Evolutionary conservation across 306 rosid species (phyloP).

Genomic region (Ziziphus jujuba): DNA sequence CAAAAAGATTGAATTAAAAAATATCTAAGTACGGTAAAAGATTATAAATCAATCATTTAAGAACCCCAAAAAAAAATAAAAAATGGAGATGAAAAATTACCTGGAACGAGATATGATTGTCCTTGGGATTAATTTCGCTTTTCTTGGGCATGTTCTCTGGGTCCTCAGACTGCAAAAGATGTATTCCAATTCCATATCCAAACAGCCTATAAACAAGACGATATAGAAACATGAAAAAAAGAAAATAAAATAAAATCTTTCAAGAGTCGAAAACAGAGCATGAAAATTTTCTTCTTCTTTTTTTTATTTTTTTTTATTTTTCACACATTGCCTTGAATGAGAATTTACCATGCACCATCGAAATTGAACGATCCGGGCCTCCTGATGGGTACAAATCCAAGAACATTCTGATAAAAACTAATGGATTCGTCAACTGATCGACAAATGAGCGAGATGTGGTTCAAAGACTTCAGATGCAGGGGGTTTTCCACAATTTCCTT

Average conservation of each 20-base stretch:
- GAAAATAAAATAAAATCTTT: not conserved
- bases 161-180: slow-evolving; percentile 66
- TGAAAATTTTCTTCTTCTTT: too few species aligned
- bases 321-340: not conserved
- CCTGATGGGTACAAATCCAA: slow-evolving; percentile 78
- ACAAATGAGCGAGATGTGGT: slow-evolving; percentile 82
- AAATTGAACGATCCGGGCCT: slow-evolving; percentile 90
- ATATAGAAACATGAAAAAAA: not conserved
- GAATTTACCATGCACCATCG: slow-evolving; percentile 81
- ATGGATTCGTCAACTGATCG: slow-evolving; percentile 61
- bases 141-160: slow-evolving; percentile 54
- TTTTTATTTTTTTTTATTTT: not conserved
- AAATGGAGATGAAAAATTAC: slow-evolving; percentile 16
- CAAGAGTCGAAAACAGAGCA: too few species aligned
- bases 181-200: slow-evolving; percentile 87
- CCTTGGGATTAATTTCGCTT: slow-evolving; percentile 80
- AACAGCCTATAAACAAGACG: slow-evolving; percentile 52
- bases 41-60: too few species aligned
- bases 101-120: slow-evolving; percentile 92
- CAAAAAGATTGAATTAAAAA: too few species aligned
- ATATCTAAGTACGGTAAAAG: too few species aligned
- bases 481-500: slow-evolving; percentile 76
- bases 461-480: slow-evolving; percentile 74
- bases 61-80: too few species aligned
- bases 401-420: slow-evolving; percentile 68